Evolutionary conservation across 345 rosid genomes (phyloP), one percentile per base, ranked within the genome.

Genomic region (Heritiera littoralis): DNA sequence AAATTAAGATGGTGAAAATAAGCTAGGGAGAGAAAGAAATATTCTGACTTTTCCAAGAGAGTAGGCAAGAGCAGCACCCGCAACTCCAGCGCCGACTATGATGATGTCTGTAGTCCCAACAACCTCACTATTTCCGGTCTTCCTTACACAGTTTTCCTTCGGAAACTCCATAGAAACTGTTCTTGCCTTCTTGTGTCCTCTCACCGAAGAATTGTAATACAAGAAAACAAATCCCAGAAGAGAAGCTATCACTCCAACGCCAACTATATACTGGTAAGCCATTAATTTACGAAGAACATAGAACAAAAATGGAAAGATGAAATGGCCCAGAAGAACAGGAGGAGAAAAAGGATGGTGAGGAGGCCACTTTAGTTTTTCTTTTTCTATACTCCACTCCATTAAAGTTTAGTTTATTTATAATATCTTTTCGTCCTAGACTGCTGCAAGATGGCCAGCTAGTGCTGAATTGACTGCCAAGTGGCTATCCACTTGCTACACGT

Each of bases 61-160:
- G 32, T 72, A 72, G 17, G 75, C 75, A 72, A 72, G 72, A 41
- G 72, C 72, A 17, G 72, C 23, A 18, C 72, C 72, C 5, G 72
- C 72, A 67, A 67, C 51, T 2, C 52, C 72, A 0, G 72, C 72
- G 4, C 72, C 72, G 15, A 68, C 72, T 11, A 68, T 68, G 72
- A 68, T 43, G 18, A 43, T 12, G 0, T 68, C 72, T 18, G 72
- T 43, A 43, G 49, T 12, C 15, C 7, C 72, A 15, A 32, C 70
- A 35, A 14, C 17, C 15, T 69, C 32, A 3, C 48, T 11, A 4
- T 66, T 66, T 14, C 70, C 70, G 2, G 68, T 30, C 6, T 40
- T 38, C 23, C 15, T 38, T 0, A 40, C 32, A 7, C 30, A 40
- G 18, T 46, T 23, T n/a, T 49, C 51, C 14, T 1, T 13, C 1